These are phyloP conservation scores for Lipomyces sp. DNA, from an alignment of 805 yeast genomes.

Conservation along the genomic window DNA sequence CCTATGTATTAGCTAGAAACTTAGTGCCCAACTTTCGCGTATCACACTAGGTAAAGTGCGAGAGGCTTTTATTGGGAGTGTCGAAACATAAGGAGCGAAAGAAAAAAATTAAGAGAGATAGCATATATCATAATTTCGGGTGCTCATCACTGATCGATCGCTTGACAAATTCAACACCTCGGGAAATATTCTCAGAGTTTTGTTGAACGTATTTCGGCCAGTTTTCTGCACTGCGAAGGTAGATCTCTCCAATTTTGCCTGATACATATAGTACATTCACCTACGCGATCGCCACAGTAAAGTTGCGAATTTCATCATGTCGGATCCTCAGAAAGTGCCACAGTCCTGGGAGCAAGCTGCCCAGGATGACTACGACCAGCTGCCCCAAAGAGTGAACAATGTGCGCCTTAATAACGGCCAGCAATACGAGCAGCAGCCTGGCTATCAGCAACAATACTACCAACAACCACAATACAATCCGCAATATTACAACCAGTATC, in stretches of 20 bases:
- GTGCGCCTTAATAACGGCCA: constrained; percentile 12
- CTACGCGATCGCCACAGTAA: background rate
- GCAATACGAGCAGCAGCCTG: constrained; percentile 5
- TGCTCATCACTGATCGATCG: background rate
- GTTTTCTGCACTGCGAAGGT: constrained; percentile 1
- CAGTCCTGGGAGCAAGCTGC: constrained; percentile 36
- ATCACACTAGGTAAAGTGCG: background rate
- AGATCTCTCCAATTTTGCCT: background rate
- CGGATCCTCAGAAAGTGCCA: constrained; percentile 29
- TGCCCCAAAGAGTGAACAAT: constrained; percentile 25
- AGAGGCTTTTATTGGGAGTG: background rate
- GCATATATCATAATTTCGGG: background rate
- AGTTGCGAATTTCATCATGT: constrained; percentile 6
- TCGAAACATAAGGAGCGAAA: background rate
- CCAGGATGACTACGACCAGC: constrained; percentile 31
- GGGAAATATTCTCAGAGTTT: background rate
- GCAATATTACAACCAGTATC: constrained; percentile 18
- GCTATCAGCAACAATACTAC: constrained; percentile 21
- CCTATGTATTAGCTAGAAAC: background rate
- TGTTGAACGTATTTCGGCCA: background rate
- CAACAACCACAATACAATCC: constrained; percentile 26
- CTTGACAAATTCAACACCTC: background rate
- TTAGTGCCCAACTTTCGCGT: background rate
- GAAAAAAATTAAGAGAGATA: background rate
- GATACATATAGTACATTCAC: background rate